These are phyloP conservation scores for Ogataea ganodermae DNA, from an alignment of 805 yeast genomes.

Conservation along the genomic window DNA sequence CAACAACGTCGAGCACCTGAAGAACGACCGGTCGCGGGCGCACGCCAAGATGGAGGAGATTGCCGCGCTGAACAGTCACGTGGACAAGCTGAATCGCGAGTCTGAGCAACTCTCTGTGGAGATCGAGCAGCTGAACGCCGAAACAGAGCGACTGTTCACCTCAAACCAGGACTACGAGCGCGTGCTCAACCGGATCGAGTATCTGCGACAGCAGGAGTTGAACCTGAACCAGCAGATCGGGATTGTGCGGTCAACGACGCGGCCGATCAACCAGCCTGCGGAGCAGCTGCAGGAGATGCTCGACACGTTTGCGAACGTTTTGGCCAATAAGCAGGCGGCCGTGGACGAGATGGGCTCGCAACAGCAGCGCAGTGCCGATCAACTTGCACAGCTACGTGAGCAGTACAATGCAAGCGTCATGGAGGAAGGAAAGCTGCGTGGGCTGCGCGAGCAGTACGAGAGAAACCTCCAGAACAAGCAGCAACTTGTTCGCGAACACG, in stretches of 20 bases:
- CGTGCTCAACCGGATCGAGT: slow-evolving; percentile 63
- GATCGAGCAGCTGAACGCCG: slow-evolving; percentile 54
- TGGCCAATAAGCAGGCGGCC: slow-evolving; percentile 28
- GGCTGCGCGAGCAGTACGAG: slow-evolving; percentile 28
- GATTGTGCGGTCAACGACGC: slow-evolving; percentile 50
- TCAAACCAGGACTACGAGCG: slow-evolving; percentile 82
- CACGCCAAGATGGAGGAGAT: slow-evolving; percentile 53
- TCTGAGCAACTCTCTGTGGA: slow-evolving; percentile 50
- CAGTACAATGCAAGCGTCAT: slow-evolving; percentile 42
- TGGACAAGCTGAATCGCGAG: slow-evolving; percentile 48
- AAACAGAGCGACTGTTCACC: slow-evolving; percentile 65
- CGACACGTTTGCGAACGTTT: slow-evolving; percentile 41
- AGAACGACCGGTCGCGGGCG: slow-evolving; percentile 74
- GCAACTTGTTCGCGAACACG: too few species aligned
- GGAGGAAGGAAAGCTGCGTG: slow-evolving; percentile 57
- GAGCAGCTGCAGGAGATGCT: slow-evolving; percentile 42
- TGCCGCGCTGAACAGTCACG: slow-evolving; percentile 42
- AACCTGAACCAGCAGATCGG: slow-evolving; percentile 52
- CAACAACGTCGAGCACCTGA: slow-evolving; percentile 76
- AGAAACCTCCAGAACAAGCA: slow-evolving; percentile 19
- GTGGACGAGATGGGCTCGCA: slow-evolving; percentile 17
- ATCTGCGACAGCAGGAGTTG: slow-evolving; percentile 48
- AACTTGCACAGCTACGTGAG: slow-evolving; percentile 29
- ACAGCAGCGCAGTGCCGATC: slow-evolving; percentile 18
- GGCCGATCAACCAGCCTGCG: slow-evolving; percentile 45